Evolutionary conservation across 495 filamentous ascomycete species (phyloP).

Genomic region (Penicillium desertorum): DNA sequence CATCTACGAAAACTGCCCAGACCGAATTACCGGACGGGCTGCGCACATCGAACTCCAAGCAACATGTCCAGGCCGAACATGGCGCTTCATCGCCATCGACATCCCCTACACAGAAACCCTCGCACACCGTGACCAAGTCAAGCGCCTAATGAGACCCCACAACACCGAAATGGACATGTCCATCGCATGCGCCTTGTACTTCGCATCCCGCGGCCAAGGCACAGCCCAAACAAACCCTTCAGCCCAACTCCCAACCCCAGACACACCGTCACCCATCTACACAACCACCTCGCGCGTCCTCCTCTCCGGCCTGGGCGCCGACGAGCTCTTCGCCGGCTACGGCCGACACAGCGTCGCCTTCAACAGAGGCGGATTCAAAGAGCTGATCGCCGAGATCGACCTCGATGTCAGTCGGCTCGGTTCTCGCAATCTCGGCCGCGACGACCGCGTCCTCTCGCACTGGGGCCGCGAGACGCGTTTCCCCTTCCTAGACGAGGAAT

Average conservation of each 20-base stretch:
- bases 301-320: slow-evolving; percentile 89
- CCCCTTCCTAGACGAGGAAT: slow-evolving; percentile 83
- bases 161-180: slow-evolving; percentile 99
- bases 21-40: slow-evolving; percentile 79
- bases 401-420: slow-evolving; percentile 85
- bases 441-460: slow-evolving; percentile 85
- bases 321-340: slow-evolving; percentile 96
- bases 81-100: slow-evolving; percentile 81
- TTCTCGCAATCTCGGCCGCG: slow-evolving; percentile 88
- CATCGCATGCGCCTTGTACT: slow-evolving; percentile 91
- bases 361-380: slow-evolving; percentile 59
- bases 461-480: slow-evolving; percentile 92
- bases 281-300: slow-evolving; percentile 76
- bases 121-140: slow-evolving; percentile 64
- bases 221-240: slow-evolving; percentile 10
- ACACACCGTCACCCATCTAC: slow-evolving; percentile 41
- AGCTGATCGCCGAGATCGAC: slow-evolving; percentile 78
- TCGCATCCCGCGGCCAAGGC: slow-evolving; percentile 80
- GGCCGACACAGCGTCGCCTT: slow-evolving; percentile 80
- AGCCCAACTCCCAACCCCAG: background rate
- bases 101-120: slow-evolving; percentile 75
- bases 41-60: slow-evolving; percentile 70
- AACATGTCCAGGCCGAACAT: slow-evolving; percentile 70
- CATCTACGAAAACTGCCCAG: slow-evolving; percentile 80
- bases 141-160: slow-evolving; percentile 82